Evolutionary conservation across 805 yeast genomes (phyloP), one percentile per base, ranked within the genome.

Genomic region (Lachancea kluyveri): DNA sequence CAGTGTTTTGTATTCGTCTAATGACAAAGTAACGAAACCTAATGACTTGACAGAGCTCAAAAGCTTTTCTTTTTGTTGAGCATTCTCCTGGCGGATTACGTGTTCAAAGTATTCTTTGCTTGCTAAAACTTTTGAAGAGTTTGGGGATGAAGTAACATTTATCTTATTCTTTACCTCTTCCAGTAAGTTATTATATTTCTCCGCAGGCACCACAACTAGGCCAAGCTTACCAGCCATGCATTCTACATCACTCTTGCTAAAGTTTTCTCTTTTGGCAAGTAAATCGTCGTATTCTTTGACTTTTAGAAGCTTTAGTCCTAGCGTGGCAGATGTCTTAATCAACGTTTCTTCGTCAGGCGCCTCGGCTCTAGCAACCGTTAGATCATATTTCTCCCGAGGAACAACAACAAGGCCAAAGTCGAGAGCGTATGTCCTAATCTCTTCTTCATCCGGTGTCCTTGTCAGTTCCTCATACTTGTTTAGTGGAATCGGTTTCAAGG

Each of bases 81-180:
- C 42, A 28, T 49, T 54, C 20, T 49, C 56, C 25, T 51, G 45
- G 15, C 48, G 45, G 10, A 50, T 43, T 3, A 52, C 57, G 16
- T 53, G 50, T 28, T 59, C 65, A 40, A 56, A 60, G 33, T 47
- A 57, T 12, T 57, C 58, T 35, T 59, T 59, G 6, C 55, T 57
- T 3, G 55, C 57, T 16, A 52, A 37, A 24, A 60, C 61, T 33
- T 57, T 60, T 2, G 54, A 49, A 19, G 33, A 8, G 28, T 4
- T 11, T 22, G 18, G 17, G 24, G 13, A 28, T 24, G 3, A 28
- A 16, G 15, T 28, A 24, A 28, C 27, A n/a, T n/a, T n/a, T n/a
- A n/a, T n/a, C 27, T 10, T 21, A 11, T 11, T 14, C 19, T n/a
- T 28, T 22, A 6, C 24, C 24, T n/a, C 31, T 30, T 14, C 30